Percentiles rank a stretch among this genome's conserved stretches.
phyloP scores from a whole-genome alignment of 2,329 filamentous ascomycete genomes.

The Arthrobotrys sinensis region DNA sequence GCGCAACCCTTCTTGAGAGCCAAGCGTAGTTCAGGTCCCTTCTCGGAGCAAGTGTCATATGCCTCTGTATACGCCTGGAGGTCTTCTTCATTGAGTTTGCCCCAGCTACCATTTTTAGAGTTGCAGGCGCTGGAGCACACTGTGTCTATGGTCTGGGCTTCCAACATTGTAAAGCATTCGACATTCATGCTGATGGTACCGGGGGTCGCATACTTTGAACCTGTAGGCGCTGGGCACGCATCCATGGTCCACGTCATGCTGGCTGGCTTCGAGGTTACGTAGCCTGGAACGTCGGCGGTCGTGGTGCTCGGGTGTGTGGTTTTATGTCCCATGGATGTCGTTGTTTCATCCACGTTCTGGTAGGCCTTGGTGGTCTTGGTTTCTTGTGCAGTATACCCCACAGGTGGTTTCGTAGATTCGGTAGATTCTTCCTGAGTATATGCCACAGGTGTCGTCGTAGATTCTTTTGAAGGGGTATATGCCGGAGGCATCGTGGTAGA shows the following conservation, averaged over 20 bases:
- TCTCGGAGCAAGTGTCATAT: neutral
- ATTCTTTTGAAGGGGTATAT: neutral
- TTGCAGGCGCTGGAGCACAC: neutral
- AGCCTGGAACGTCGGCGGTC: neutral
- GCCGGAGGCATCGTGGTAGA: neutral
- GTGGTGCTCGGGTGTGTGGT: neutral
- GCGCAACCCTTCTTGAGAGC: neutral
- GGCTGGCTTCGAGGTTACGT: neutral
- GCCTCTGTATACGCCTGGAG: conserved; percentile 1
- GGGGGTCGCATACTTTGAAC: neutral
- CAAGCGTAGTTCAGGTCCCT: neutral
- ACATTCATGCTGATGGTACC: neutral
- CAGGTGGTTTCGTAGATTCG: neutral
- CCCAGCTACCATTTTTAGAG: neutral
- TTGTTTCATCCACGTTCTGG: neutral
- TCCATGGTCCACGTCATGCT: neutral
- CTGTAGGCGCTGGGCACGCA: neutral
- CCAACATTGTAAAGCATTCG: neutral
- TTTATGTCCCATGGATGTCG: neutral
- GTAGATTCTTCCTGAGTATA: neutral
- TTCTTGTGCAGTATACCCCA: neutral
- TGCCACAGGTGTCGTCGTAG: neutral
- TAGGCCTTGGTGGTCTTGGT: neutral
- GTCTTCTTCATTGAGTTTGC: neutral
- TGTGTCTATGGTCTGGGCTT: neutral